Evolutionary conservation across 2,329 filamentous ascomycete genomes (phyloP), one percentile per base, ranked within the genome.

Genomic region (Fusarium temperatum): DNA sequence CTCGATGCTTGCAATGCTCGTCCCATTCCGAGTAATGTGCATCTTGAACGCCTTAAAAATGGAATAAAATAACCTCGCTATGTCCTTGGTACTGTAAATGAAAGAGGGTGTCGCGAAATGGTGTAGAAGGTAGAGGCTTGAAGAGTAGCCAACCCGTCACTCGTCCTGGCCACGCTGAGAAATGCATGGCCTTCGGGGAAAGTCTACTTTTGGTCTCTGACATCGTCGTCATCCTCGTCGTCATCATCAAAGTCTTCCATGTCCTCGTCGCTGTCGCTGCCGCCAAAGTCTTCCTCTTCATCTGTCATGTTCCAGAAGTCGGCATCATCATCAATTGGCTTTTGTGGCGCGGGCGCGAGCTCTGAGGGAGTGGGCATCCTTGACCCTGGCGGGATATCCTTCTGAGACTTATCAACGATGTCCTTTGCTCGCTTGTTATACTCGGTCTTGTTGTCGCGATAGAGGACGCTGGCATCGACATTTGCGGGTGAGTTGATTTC

Each of bases 401-500:
- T 85, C 83, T 94, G 94, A 18, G 94, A 95, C 51, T 85, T 85
- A 73, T 93, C 90, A 9, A 96, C 92, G 38, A 94, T 89, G 48
- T 90, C 88, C 72, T 84, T 87, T 5, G 96, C 94, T 77, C 87
- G 88, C 48, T 85, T 83, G 79, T 94, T 91, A 86, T 97, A 99
- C 38, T 86, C 82, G 4, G 86, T 85, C 1, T 90, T 90, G 38
- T 92, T 84, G 76, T 95, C 94, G 68, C 96, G 91, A 78, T 97
- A 92, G 86, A 95, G 89, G 30, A 98, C 92, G 65, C 94, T 91
- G 5, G 96, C 96, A 77, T 98, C 96, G 63, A 98, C 95, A 81
- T 98, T 98, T 72, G 96, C 96, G 1, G 96, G 94, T 1, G 95
- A 98, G 77, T 91, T 94, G 78, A 97, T 94, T 83, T 99, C 96